Evolutionary conservation across 495 filamentous ascomycete genomes (phyloP).

Genomic region (Aspergillus homomorphus): DNA sequence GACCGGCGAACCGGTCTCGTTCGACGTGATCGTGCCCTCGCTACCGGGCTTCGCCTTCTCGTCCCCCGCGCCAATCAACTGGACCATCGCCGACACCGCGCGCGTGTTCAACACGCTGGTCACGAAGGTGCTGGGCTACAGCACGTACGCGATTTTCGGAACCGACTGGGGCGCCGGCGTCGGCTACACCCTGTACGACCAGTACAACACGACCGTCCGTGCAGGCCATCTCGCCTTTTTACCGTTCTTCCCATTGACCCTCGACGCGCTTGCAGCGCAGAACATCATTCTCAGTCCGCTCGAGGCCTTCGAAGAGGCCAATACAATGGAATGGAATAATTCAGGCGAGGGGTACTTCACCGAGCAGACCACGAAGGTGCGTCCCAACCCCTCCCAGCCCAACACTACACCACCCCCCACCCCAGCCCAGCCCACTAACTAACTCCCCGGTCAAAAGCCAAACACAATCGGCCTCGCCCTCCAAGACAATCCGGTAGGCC

Average conservation of each 20-base stretch:
- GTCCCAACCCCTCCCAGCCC: neutral
- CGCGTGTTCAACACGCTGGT: conserved; percentile 1
- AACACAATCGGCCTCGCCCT: conserved; percentile 37
- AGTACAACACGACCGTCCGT: conserved; percentile 6
- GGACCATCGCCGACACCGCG: conserved; percentile 4
- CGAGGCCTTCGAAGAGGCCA: too few species aligned
- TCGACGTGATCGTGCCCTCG: conserved; percentile 6
- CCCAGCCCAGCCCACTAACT: too few species aligned
- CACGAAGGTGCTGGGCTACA: conserved; percentile 25
- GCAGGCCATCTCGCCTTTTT: conserved; percentile 9
- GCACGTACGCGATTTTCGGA: conserved; percentile 25
- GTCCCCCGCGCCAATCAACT: neutral
- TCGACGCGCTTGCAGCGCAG: too few species aligned
- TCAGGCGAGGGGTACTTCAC: conserved; percentile 2
- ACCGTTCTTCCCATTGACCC: neutral
- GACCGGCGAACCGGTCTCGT: neutral
- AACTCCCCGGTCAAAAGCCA: too few species aligned
- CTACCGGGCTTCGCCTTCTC: conserved; percentile 3
- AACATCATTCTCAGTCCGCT: too few species aligned
- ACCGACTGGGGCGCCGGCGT: conserved; percentile 34
- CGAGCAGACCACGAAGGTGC: conserved; percentile 4
- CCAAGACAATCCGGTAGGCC: conserved; percentile 36
- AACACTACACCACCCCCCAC: neutral
- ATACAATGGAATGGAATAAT: too few species aligned
- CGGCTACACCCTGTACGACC: neutral